These are phyloP conservation scores for Collybia sp. DNA, from an alignment of 768 basidiomycete species.

Conservation along the genomic window DNA sequence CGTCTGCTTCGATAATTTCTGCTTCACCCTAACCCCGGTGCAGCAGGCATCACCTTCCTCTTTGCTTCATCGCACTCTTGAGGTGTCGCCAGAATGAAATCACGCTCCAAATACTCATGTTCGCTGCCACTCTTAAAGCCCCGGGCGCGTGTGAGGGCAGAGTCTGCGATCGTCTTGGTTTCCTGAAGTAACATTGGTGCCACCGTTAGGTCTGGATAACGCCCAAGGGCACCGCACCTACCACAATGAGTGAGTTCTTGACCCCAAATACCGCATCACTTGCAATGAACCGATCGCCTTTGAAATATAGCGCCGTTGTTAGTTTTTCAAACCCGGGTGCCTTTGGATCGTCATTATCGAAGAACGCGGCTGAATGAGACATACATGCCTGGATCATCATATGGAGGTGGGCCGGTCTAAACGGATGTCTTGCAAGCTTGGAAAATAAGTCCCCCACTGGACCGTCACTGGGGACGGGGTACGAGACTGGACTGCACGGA, in stretches of 20 bases:
- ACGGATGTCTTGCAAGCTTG: slow-evolving; percentile 60
- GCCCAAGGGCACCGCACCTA: slow-evolving; percentile 26
- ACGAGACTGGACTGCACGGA: slow-evolving; percentile 39
- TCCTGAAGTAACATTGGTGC: slow-evolving; percentile 22
- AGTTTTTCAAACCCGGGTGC: slow-evolving; percentile 73
- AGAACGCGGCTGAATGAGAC: not conserved
- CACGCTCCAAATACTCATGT: slow-evolving; percentile 16
- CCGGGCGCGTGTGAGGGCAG: slow-evolving; percentile 47
- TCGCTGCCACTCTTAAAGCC: slow-evolving; percentile 40
- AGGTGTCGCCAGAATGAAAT: slow-evolving; percentile 14
- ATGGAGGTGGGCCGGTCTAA: slow-evolving; percentile 79
- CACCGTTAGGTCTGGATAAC: not conserved
- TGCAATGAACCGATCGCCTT: slow-evolving; percentile 58
- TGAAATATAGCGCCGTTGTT: slow-evolving; percentile 69
- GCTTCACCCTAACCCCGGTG: too few species aligned
- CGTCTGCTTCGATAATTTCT: too few species aligned
- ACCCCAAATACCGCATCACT: slow-evolving; percentile 84
- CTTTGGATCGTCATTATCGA: slow-evolving; percentile 15
- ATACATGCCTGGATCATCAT: slow-evolving; percentile 53
- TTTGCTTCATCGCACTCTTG: slow-evolving; percentile 30
- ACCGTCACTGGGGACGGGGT: slow-evolving; percentile 78
- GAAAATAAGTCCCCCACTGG: slow-evolving; percentile 63
- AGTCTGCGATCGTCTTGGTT: slow-evolving; percentile 51
- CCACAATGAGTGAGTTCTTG: slow-evolving; percentile 72
- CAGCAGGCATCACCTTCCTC: slow-evolving; percentile 12